Evolutionary conservation across 2,329 filamentous ascomycete genomes (phyloP).

Genomic region (Pseudogymnoascus sp.): DNA sequence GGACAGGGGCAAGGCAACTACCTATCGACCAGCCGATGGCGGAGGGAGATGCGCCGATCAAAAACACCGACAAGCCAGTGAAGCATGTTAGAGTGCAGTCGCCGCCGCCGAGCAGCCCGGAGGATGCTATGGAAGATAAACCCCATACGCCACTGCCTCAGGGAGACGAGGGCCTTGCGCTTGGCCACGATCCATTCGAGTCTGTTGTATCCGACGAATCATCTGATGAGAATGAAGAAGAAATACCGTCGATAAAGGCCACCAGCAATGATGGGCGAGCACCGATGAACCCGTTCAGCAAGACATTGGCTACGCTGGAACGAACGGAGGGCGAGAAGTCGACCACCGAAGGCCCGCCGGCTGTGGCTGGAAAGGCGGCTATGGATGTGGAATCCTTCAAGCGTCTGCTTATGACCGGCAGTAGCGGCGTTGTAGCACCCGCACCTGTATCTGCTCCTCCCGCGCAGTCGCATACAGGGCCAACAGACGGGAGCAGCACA

Average conservation of each 20-base stretch:
- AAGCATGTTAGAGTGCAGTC: slow-evolving; percentile 63
- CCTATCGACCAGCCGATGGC: slow-evolving; percentile 10
- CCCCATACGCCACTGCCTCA: slow-evolving; percentile 26
- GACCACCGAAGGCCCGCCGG: neutral
- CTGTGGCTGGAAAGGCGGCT: slow-evolving; percentile 33
- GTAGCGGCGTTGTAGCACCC: slow-evolving; percentile 34
- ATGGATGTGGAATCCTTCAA: slow-evolving; percentile 75
- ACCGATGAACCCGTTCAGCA: slow-evolving; percentile 48
- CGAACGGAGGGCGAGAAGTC: slow-evolving; percentile 21
- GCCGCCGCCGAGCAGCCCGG: slow-evolving; percentile 45
- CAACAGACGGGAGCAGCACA: slow-evolving; percentile 43
- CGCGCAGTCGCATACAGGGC: slow-evolving; percentile 22
- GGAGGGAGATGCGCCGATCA: slow-evolving; percentile 15
- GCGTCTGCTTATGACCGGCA: slow-evolving; percentile 66
- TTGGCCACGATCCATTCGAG: slow-evolving; percentile 25
- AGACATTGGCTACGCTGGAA: slow-evolving; percentile 45
- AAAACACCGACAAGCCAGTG: slow-evolving; percentile 40
- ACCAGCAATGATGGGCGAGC: slow-evolving; percentile 17
- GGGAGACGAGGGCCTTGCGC: slow-evolving; percentile 21
- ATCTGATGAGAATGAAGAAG: slow-evolving; percentile 20
- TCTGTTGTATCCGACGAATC: slow-evolving; percentile 26
- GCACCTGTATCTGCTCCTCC: slow-evolving; percentile 22
- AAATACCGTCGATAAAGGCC: slow-evolving; percentile 16
- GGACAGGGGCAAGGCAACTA: neutral
- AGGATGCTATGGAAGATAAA: slow-evolving; percentile 18